Evolutionary conservation across 106 monocot species (phyloP), one percentile per base, ranked within the genome.

Genomic region (Platanthera guangdongensis): DNA sequence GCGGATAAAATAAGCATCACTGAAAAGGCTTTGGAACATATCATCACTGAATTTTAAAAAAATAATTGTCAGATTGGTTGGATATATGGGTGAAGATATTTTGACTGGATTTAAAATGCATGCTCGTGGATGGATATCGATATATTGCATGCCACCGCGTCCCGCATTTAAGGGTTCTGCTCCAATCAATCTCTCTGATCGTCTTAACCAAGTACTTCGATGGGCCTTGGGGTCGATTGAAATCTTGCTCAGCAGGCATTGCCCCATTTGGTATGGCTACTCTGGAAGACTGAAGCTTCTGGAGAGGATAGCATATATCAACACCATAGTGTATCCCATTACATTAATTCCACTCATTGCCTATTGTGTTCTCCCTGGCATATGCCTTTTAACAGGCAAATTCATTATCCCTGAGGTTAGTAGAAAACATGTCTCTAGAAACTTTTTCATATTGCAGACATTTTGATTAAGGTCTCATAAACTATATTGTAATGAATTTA

Each of bases 31-130:
- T 70, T 70, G 28, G 4, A 65, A 65, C 11, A 65, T 10, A 47
- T 8, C 47, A 47, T 47, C 16, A 70, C 47, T 75, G 47, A 57
- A 9, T 9, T 47, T 65, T 7, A 64, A 39, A 57, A 10, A 21
- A 19, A 46, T 47, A 63, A 18, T 64, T 13, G 19, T 11, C 80
- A 94, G 94, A 90, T 94, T 83, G 94, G 93, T 64, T 94, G 93
- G 93, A 94, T 94, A n/a, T 94, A 94, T 71, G 93, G 94, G 19
- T 95, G 94, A 92, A 76, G 94, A 95, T 80, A 95, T 95, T 78
- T 81, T 95, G 71, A 95, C 94, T 65, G 92, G 94, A 60, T 92
- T 95, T 55, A 95, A 95, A 78, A 95, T 95, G 94, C 94, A 95
- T 62, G 80, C 91, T 48, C 86, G 94, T 7, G 94, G 94, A 57